phyloP scores from a whole-genome alignment of 2,329 filamentous ascomycete genomes.

The Lizonia empirigonia region DNA sequence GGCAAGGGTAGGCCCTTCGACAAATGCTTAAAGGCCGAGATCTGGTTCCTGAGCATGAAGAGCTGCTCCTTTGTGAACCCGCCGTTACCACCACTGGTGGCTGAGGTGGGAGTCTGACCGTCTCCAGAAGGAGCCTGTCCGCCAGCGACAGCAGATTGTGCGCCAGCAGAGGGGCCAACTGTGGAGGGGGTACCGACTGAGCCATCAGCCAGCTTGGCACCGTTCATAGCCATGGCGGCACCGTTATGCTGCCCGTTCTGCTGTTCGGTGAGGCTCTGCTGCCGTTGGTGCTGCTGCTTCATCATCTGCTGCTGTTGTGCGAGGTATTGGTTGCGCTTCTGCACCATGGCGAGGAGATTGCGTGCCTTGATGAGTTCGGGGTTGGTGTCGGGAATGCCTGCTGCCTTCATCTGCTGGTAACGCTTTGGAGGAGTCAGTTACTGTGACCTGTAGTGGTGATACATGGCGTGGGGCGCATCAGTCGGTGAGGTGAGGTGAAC shows the following conservation, averaged over 20 bases:
- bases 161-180: constrained; percentile 29
- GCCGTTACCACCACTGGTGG: constrained; percentile 27
- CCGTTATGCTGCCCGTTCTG: constrained; percentile 59
- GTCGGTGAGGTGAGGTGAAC: constrained; percentile 29
- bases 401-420: constrained; percentile 85
- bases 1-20: constrained; percentile 87
- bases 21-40: constrained; percentile 87
- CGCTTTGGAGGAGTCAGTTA: constrained; percentile 65
- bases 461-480: constrained; percentile 11
- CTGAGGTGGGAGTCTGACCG: constrained; percentile 41
- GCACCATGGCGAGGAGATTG: constrained; percentile 74
- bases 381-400: constrained; percentile 79
- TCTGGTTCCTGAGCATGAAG: constrained; percentile 79
- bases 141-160: constrained; percentile 33
- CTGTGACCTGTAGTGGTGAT: background rate
- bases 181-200: constrained; percentile 29
- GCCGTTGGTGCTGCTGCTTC: constrained; percentile 60
- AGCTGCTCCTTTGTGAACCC: constrained; percentile 69
- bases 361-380: constrained; percentile 87
- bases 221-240: constrained; percentile 52
- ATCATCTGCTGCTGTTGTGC: constrained; percentile 47
- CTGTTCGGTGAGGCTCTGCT: constrained; percentile 59
- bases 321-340: constrained; percentile 62
- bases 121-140: constrained; percentile 48
- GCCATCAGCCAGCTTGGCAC: constrained; percentile 47